Base-by-base conservation (phyloP, 1,284 basidiomycete species). In the Tilletia setariae region DNA sequence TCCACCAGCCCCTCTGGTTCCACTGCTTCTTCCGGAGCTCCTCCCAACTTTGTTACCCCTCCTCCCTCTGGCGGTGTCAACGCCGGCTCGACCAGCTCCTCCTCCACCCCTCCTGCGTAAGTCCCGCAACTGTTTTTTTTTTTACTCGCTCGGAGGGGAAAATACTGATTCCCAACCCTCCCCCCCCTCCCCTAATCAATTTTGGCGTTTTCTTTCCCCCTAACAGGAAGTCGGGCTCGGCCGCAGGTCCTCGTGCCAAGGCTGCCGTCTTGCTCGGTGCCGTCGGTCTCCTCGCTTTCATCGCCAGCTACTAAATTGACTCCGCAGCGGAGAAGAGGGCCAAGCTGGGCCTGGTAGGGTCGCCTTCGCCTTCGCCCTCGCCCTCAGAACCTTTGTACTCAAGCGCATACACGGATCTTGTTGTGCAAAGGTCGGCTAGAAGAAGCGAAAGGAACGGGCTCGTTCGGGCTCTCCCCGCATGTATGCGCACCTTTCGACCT, bases 281-380 rank as follows among this genome's bases (percentile, higher is more conserved):
- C 28, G 56, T 61, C 56, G 56, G 56, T 21, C 25, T 61, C 28
- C 9, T 30, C 28, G 56, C 56, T 30, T 61, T 61, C 56, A 16
- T 61, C 16, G 56, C 56, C 25, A 30, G 28, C 56, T 32, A 40
- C 35, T 40, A 40, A 11, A 40, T 11, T 4, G 35, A 6, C 35
- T 11, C 35, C 35, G 11, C 35, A 40, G 4, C 35, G 11, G 35
- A 40, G 35, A 11, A 40, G 35, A 40, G 35, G 19, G 11, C 19
- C 19, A 9, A 9, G 19, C 11, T 11, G 11, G 43, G 19, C 11
- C 43, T 9, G 9, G 9, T 19, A 44, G 43, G 9, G 11, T 19
- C 43, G 43, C 43, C 43, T 19, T 44, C 43, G 9, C 43, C 19
- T 19, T 44, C 43, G 19, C 43, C 43, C 19, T 19, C 9, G 11